Base-by-base conservation (phyloP, 1,139 yeast species). In the Pichia terricola region DNA sequence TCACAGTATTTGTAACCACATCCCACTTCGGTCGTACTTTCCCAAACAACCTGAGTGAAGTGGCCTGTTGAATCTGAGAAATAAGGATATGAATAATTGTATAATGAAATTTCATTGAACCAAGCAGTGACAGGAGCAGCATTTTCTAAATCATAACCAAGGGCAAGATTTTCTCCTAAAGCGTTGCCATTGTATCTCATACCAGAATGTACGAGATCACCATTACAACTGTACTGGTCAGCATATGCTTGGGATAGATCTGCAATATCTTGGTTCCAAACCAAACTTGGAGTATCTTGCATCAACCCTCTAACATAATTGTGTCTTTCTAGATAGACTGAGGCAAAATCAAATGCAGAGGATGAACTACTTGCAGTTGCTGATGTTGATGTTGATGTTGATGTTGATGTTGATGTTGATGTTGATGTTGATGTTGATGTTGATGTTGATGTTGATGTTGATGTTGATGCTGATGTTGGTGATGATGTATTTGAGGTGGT, bases 91-190 rank as follows among this genome's bases (percentile, higher is more conserved):
- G 62, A 52, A 65, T 68, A 82, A 66, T 79, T 68, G 70, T 83
- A 86, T 45, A 62, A 52, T 9, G 58, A 52, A 54, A 79, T 79
- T 68, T 86, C 95, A 50, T 69, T 64, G 69, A 85, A 87, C 96
- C 96, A 88, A 44, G 91, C 95, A 39, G 75, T 72, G 46, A 85
- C 79, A 40, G 86, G 86, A 38, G 75, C 83, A 30, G 70, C 67
- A 33, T 70, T 63, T 35, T 70, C 48, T 64, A 72, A 75, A 39
- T 71, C 51, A 64, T 72, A 75, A 46, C 96, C 96, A 44, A 77
- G 68, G 43, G 94, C 96, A 60, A 88, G 72, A 72, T 88, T 88
- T 68, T 88, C 96, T 60, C 96, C 96, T 66, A 78, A 80, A 6
- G 25, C 32, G 40, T 91, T 85, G 46, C 84, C 86, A 44, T 56